A percentile compares a stretch with the other conserved stretches of the same genome.
These are phyloP conservation scores for Rhizoctonia solani DNA, from an alignment of 1,284 basidiomycete species.

Conservation along the genomic window DNA sequence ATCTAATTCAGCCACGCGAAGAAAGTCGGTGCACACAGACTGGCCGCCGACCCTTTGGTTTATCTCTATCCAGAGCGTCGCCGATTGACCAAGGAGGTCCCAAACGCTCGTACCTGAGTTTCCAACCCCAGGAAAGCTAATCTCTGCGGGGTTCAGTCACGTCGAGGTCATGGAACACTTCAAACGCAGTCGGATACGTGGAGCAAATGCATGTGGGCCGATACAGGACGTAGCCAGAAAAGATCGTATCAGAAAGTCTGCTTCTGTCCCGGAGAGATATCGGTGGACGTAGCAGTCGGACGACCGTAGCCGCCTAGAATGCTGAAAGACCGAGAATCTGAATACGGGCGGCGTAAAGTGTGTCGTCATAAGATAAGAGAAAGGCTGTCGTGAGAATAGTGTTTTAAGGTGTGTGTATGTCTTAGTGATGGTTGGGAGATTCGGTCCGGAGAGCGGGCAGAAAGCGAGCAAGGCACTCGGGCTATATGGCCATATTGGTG, in stretches of 20 bases:
- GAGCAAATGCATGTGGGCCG: background rate
- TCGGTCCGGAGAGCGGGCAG: conserved; percentile 20
- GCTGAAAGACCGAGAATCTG: conserved; percentile 1
- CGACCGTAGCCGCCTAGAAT: conserved; percentile 1
- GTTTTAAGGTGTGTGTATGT: too few relatives aligned
- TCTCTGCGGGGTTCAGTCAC: conserved; percentile 19
- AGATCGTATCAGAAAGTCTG: conserved; percentile 16
- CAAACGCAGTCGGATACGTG: background rate
- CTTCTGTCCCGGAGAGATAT: conserved; percentile 7
- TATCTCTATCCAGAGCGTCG: background rate
- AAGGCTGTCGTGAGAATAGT: background rate
- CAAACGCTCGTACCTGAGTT: conserved; percentile 2
- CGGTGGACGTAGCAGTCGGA: background rate
- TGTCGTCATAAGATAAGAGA: conserved; percentile 31
- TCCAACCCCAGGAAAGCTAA: conserved; percentile 20
- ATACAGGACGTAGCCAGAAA: background rate
- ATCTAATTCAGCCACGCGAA: background rate
- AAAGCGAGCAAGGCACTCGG: conserved; percentile 3
- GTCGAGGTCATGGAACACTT: background rate
- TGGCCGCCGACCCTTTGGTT: background rate
- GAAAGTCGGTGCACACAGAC: background rate
- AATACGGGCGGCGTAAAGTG: background rate
- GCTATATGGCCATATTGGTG: conserved; percentile 2
- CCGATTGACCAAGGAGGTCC: background rate
- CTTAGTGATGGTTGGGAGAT: conserved; percentile 1